These are phyloP conservation scores for baker's yeast (Saccharomyces cerevisiae) DNA, from an alignment of 805 yeast genomes.

Conservation along the genomic window DNA sequence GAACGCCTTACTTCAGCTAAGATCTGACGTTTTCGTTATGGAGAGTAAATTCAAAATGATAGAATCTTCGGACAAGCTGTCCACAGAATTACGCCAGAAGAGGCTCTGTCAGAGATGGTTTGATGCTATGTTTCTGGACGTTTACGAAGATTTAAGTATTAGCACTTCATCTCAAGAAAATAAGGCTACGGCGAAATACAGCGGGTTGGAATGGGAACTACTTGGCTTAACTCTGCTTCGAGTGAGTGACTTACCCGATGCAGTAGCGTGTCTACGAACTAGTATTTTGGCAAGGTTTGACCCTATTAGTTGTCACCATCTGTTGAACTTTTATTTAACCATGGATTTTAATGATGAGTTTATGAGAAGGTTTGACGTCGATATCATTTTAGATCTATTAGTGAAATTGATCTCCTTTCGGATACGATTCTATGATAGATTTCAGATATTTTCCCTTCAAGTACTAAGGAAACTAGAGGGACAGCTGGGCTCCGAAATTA, in stretches of 20 bases:
- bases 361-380: slow-evolving; percentile 23
- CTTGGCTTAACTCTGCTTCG: slow-evolving; percentile 49
- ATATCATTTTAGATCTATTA: slow-evolving; percentile 36
- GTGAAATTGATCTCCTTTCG: slow-evolving; percentile 53
- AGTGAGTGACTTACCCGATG: slow-evolving; percentile 40
- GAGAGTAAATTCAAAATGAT: slow-evolving; percentile 45
- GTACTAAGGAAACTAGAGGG: slow-evolving; percentile 36
- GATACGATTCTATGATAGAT: slow-evolving; percentile 56
- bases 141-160: slow-evolving; percentile 31
- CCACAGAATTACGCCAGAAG: slow-evolving; percentile 17
- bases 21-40: slow-evolving; percentile 75
- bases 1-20: slow-evolving; percentile 60
- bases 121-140: slow-evolving; percentile 27
- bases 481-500: slow-evolving; percentile 10
- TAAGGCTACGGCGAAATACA: slow-evolving; percentile 35
- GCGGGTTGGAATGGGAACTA: slow-evolving; percentile 69
- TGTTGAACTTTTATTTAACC: slow-evolving; percentile 37
- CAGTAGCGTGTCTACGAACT: slow-evolving; percentile 46
- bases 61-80: slow-evolving; percentile 9
- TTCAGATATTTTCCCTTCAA: slow-evolving; percentile 36
- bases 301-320: slow-evolving; percentile 44
- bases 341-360: slow-evolving; percentile 1
- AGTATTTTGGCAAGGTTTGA: slow-evolving; percentile 52
- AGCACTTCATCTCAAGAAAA: slow-evolving; percentile 24
- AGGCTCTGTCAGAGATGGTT: slow-evolving; percentile 30